A percentile compares a stretch with the other conserved stretches of the same genome.
phyloP scores from a whole-genome alignment of 495 filamentous ascomycete genomes.

The Neurospora cerealis region DNA sequence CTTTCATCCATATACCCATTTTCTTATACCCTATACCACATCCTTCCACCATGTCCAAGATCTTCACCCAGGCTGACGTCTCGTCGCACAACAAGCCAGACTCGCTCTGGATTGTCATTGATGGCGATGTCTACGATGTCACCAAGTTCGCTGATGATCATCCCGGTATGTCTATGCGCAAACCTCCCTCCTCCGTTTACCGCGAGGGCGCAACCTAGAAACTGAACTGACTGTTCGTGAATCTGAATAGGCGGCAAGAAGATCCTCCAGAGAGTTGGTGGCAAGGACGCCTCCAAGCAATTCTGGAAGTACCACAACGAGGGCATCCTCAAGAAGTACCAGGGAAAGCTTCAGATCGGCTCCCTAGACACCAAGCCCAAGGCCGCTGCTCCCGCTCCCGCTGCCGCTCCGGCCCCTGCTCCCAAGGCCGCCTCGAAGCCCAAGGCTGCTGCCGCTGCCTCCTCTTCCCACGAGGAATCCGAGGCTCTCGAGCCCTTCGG shows the following conservation, averaged over 20 bases:
- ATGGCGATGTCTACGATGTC: conserved; percentile 94
- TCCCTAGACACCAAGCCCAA: conserved; percentile 81
- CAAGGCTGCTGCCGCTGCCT: conserved; percentile 40
- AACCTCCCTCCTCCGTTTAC: too few relatives aligned
- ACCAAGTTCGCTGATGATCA: conserved; percentile 92
- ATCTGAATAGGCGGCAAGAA: conserved; percentile 79
- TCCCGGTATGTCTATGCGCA: conserved; percentile 47
- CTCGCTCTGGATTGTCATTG: conserved; percentile 81
- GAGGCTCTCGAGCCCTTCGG: conserved; percentile 79
- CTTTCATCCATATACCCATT: neutral
- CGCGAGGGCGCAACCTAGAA: neutral
- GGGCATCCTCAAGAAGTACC: conserved; percentile 91
- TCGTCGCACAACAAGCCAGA: conserved; percentile 81
- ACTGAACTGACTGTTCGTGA: neutral
- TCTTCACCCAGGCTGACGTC: conserved; percentile 74
- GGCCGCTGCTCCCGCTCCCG: conserved; percentile 40
- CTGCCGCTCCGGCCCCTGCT: conserved; percentile 37
- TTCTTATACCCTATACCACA: neutral
- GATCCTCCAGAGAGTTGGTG: conserved; percentile 86
- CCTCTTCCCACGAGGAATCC: conserved; percentile 41
- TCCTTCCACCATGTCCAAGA: conserved; percentile 69
- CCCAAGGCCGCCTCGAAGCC: conserved; percentile 36
- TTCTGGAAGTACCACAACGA: conserved; percentile 99
- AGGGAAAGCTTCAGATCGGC: conserved; percentile 75
- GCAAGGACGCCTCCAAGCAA: conserved; percentile 94